Base-by-base conservation (phyloP, 2,329 filamentous ascomycete genomes). In the Didymella segeticola region DNA sequence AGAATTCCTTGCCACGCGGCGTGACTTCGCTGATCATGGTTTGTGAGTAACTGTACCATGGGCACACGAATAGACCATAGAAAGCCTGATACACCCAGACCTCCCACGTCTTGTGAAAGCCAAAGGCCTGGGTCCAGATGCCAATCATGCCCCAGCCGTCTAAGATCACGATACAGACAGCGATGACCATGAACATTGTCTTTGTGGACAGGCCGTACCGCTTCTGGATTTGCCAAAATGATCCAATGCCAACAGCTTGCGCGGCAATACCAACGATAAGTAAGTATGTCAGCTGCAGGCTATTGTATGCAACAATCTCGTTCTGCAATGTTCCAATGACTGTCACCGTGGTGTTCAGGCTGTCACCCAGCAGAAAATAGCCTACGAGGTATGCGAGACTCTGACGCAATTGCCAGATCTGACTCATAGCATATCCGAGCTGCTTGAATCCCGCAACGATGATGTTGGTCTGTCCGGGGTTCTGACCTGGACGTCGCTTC, bases 1-100 rank as follows among this genome's bases (percentile, higher is more conserved):
- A 75, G 62, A 88, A 89, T 60, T 89, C 87, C 63, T 88, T 85
- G 30, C 86, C 86, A 5, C 84, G 79, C 0, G 87, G 87, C 0
- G 86, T 88, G 2, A 89, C 85, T 61, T 88, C 87, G 2, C 82
- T 85, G 60, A 89, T 89, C 82, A 89, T 86, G 63, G 86, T 89
- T 67, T 89, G 86, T 0, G 82, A 84, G 71, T 89, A 89, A 41
- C 83, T 85, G 70, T 89, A 89, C 86, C 86, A 89, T 0, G 86
- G 86, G 58, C 86, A 88, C 6, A 89, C 83, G 39, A 88, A 81
- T 1, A 89, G 75, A 0, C 87, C 86, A 62, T 88, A 89, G 59
- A 86, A 87, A 8, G 71, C 75, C 47, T 77, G 74, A 53, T 75
- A 78, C 3, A 71, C 63, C 80, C 80, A 83, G 38, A 83, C 75